Conservation (phyloP, 2,329 filamentous ascomycete genomes). For the Graphium sp. region DNA sequence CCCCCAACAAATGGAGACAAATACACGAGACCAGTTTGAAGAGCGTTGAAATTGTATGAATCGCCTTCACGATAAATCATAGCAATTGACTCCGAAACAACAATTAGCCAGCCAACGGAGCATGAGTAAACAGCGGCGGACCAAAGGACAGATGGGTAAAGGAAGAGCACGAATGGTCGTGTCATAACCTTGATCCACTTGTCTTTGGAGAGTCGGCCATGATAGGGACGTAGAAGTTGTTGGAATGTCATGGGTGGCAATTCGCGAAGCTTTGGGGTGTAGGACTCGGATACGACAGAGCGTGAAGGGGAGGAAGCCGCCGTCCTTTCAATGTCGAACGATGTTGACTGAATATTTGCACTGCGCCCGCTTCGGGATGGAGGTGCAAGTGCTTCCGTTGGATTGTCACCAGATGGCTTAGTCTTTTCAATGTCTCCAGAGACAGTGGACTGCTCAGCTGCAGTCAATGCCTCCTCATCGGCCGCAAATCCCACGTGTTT, state of each 20-base stretch:
- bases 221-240: conserved; percentile 60
- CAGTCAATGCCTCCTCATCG: no score
- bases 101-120: conserved; percentile 88
- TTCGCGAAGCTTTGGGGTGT: conserved; percentile 54
- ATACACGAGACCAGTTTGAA: conserved; percentile 76
- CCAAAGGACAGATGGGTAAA: conserved; percentile 84
- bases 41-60: conserved; percentile 63
- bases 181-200: conserved; percentile 64
- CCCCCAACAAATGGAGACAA: conserved; percentile 81
- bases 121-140: conserved; percentile 70
- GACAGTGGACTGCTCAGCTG: no score
- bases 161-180: conserved; percentile 71
- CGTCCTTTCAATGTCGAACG: no score
- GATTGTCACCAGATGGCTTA: no score
- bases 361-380: no score
- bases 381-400: no score
- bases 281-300: no score
- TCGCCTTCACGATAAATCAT: conserved; percentile 56
- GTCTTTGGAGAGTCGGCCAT: conserved; percentile 63
- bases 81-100: conserved; percentile 75
- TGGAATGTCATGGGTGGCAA: conserved; percentile 53
- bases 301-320: no score
- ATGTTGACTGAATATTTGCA: no score
- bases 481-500: no score
- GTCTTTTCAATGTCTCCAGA: no score